Evolutionary conservation across 495 filamentous ascomycete genomes (phyloP).

Genomic region (Penicillium parvum): DNA sequence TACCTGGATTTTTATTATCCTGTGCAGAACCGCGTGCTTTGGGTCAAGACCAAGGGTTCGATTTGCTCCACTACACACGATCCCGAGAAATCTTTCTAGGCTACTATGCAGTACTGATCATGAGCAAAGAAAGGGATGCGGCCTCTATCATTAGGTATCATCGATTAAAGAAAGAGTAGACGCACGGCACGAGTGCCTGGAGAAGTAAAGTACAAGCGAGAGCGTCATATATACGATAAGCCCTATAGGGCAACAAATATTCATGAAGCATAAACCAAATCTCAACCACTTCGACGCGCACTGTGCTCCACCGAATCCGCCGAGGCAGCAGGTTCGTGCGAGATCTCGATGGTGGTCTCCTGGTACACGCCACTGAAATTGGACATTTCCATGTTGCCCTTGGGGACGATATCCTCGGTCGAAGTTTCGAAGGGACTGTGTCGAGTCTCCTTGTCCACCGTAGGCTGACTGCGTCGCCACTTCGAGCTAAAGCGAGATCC

Average conservation of each 20-base stretch:
- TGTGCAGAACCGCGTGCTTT: neutral
- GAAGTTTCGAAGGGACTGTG: constrained; percentile 31
- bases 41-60: too few relatives aligned
- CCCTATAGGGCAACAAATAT: neutral
- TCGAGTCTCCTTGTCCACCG: constrained; percentile 16
- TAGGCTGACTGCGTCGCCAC: constrained; percentile 21
- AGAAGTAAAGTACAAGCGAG: constrained; percentile 2
- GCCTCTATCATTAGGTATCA: neutral
- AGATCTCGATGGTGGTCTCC: constrained; percentile 41
- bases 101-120: too few relatives aligned
- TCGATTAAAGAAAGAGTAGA: constrained; percentile 5
- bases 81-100: too few relatives aligned
- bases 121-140: neutral
- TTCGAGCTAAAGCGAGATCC: constrained; percentile 21
- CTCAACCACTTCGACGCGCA: constrained; percentile 4
- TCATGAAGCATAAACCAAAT: constrained; percentile 2
- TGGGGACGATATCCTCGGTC: constrained; percentile 36
- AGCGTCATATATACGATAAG: constrained; percentile 4
- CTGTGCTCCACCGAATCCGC: constrained; percentile 2
- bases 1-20: too few relatives aligned
- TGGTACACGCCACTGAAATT: constrained; percentile 38
- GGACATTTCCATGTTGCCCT: constrained; percentile 29
- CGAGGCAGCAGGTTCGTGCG: constrained; percentile 28
- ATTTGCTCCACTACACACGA: too few relatives aligned
- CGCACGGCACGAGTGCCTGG: neutral